These are phyloP conservation scores for Talaromyces sp. DNA, from an alignment of 2,329 filamentous ascomycete species.

Conservation along the genomic window DNA sequence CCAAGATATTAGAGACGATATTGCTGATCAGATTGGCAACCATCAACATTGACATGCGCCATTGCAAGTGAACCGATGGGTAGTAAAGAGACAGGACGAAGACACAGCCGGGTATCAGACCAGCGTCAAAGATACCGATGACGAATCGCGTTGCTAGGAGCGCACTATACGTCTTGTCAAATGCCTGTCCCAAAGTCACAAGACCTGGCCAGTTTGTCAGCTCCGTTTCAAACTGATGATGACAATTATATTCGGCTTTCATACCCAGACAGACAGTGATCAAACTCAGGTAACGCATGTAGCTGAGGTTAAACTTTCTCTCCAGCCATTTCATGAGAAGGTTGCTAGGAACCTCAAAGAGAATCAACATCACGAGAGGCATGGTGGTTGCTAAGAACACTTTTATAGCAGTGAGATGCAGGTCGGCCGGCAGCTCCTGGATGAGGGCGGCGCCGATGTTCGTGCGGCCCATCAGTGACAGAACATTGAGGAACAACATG, in stretches of 20 bases:
- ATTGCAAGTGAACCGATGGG: conserved; percentile 8
- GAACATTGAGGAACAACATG: conserved; percentile 5
- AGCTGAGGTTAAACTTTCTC: not conserved
- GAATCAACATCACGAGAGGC: conserved; percentile 4
- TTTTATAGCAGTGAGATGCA: conserved; percentile 3
- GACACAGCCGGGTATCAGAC: conserved; percentile 10
- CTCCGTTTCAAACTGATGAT: not conserved
- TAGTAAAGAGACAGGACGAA: conserved; percentile 8
- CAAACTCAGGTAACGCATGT: conserved; percentile 9
- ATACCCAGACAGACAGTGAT: conserved; percentile 8
- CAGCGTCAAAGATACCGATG: conserved; percentile 6
- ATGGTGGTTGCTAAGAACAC: not conserved
- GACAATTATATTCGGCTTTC: not conserved
- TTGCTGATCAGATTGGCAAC: conserved; percentile 11
- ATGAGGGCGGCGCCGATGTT: conserved; percentile 7
- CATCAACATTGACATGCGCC: conserved; percentile 14
- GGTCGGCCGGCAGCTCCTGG: not conserved
- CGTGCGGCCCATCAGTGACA: conserved; percentile 11
- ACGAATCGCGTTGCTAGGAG: conserved; percentile 7
- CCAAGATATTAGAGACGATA: conserved; percentile 7
- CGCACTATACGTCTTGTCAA: conserved; percentile 7
- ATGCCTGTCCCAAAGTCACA: conserved; percentile 10
- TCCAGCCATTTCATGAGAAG: conserved; percentile 10
- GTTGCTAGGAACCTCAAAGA: conserved; percentile 6
- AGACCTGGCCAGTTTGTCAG: not conserved